Base-by-base conservation (phyloP, 2,329 filamentous ascomycete species). In the Calycina herbarum region DNA sequence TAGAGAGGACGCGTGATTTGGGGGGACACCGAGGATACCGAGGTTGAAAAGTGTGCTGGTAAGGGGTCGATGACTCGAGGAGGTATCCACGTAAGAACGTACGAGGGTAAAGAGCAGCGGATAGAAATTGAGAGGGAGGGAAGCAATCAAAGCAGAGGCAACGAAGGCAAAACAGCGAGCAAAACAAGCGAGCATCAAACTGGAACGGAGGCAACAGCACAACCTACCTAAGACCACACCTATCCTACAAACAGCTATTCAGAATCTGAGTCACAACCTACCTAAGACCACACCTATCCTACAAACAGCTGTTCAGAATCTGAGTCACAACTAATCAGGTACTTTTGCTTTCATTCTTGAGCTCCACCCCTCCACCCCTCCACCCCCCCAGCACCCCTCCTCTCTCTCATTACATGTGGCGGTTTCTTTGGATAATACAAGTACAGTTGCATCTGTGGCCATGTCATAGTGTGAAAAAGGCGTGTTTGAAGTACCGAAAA, bases 271-370 rank as follows among this genome's bases (percentile, higher is more conserved):
- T 20, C 24, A 15, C 38, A 15, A 10, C 2, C 38, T 40, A 13
- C 38, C 13, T 5, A 40, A 2, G 4, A 40, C 13, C 38, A 40
- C 29, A 10, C 8, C 6, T 2, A 33, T 8, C 27, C 56, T 11
- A 33, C 27, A 6, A 48, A 48, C 35, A 35, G 24, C 33, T 42
- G 27, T 20, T 20, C 20, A 20, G 35, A 60, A 24, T 24, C 15
- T 35, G 40, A 60, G 8, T 29, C 17, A 20, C 38, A 48, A 15
- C 58, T 60, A 40, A 60, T 60, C 58, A 60, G 58, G 58, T 60
- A 60, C 38, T 42, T 45, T 54, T 10, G 2, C 35, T 60, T 27
- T 33, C 24, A 20, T 40, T 60, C 3, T 40, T 40, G 38, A 40
- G 35, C 40, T 29, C 38, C 40, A 20, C 58, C 20, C 17, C 6